Evolutionary conservation across 805 yeast species (phyloP), one percentile per base, ranked within the genome.

Genomic region (Sungouiozyma intestinalis): DNA sequence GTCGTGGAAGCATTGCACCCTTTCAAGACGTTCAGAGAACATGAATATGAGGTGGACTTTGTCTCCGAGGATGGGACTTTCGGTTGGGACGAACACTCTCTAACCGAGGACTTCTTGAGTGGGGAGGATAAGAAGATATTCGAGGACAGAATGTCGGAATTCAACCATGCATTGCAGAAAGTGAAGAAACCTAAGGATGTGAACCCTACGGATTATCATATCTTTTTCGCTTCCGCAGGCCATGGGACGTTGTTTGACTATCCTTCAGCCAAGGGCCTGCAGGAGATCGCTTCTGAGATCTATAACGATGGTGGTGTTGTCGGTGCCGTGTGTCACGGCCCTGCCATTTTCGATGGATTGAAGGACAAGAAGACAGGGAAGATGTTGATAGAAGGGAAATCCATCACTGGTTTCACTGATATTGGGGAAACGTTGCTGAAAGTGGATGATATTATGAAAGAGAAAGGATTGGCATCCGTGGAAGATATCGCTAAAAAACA

Each of bases 261-360:
- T 59, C 79, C 79, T 36, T 63, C 55, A 3, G 80, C 81, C 14
- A 58, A 54, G 4, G 66, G 54, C 15, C 59, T 78, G 41, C 76
- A 71, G 42, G 46, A 54, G 18, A 44, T 74, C 35, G 79, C 77
- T 16, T 58, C 64, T 21, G 60, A 63, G 17, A 69, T 77, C 39
- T 75, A 71, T 54, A 62, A 60, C 27, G 58, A 69, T 16, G 74
- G 73, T 33, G 83, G 82, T 39, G 69, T 76, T 33, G 70, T 79
- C 18, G 59, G 77, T 35, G 81, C 84, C 14, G 84, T 79, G 7
- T 79, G 85, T 58, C 84, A 79, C 49, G 85, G 82, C 6, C 81
- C 81, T n/a, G 68, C 69, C 17, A 67, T 78, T 46, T 73, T 79
- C 45, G 72, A 67, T n/a, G 65, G 66, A 36, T 54, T 78, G 47